Percentiles rank a stretch among this genome's conserved stretches.
These are phyloP conservation scores for Claviceps capensis DNA, from an alignment of 2,329 filamentous ascomycete genomes.

Conservation along the genomic window DNA sequence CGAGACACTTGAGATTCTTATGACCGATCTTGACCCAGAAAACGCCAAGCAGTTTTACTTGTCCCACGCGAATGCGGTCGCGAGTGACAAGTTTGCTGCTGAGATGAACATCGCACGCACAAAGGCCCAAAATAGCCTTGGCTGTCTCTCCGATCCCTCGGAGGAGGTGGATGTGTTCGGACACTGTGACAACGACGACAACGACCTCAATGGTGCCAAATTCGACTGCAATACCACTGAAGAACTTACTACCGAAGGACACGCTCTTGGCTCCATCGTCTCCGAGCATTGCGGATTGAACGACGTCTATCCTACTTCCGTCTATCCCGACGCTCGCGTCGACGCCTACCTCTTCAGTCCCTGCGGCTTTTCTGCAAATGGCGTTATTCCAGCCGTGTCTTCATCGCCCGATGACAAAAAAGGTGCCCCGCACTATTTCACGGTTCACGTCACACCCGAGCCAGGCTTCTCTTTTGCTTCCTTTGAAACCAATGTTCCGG, in stretches of 20 bases:
- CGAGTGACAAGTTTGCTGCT: constrained; percentile 62
- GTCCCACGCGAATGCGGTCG: constrained; percentile 71
- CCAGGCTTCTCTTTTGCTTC: constrained; percentile 94
- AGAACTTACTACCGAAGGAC: constrained; percentile 80
- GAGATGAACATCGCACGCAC: constrained; percentile 51
- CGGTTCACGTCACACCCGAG: constrained; percentile 94
- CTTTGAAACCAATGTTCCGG: constrained; percentile 95
- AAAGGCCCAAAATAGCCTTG: constrained; percentile 43
- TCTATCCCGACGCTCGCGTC: constrained; percentile 85
- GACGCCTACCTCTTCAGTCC: constrained; percentile 95
- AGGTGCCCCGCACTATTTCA: constrained; percentile 77
- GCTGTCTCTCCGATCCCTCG: constrained; percentile 35
- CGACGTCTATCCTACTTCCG: constrained; percentile 71
- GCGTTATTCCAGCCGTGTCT: constrained; percentile 70
- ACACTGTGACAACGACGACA: constrained; percentile 40
- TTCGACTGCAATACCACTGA: constrained; percentile 40
- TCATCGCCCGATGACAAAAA: constrained; percentile 15
- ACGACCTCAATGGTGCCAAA: constrained; percentile 38
- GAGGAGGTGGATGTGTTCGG: constrained; percentile 74
- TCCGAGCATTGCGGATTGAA: constrained; percentile 81
- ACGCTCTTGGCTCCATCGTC: constrained; percentile 83
- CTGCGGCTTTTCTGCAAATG: constrained; percentile 95
- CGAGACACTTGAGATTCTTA: constrained; percentile 63
- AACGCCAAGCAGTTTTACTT: constrained; percentile 59
- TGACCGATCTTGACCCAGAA: constrained; percentile 57